Base-by-base conservation (phyloP, 208 protist genomes). In the Naegleria gruberi region DNA sequence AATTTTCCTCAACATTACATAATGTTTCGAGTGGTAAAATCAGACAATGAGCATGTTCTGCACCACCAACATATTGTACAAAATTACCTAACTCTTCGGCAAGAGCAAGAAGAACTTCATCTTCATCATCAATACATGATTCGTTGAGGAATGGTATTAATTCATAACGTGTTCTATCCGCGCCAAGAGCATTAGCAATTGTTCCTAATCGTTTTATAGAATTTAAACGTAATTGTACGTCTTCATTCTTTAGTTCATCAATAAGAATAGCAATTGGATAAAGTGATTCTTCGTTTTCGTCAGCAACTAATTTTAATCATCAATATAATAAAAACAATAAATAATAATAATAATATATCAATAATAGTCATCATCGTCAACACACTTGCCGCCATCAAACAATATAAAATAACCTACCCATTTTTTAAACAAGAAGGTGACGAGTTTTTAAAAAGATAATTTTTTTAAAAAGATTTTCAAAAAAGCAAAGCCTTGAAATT, bases 41-140 rank as follows among this genome's bases (percentile, higher is more conserved):
- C 23, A 99, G 94, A 82, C 92, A 96, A 87, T 93, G 91, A 6
- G 95, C 95, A 92, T 98, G 95, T 43, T 96, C 95, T 10, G 95
- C 87, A 12, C 98, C 98, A 57, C 98, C 98, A 0, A 99, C 97
- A 90, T 98, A 95, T 4, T 96, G 94, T 43, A 99, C 95, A 95
- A 99, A 98, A 81, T 97, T 98, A 37, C 97, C 98, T 8, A 99
- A 93, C 86, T 98, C 97, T 90, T 99, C 98, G 4, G 98, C 97
- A 47, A 99, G 94, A 8, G 98, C 98, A 5, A 98, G 95, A 46
- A 99, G 93, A 34, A 99, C 98, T 92, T 99, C 98, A 91, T 99
- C 98, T 93, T 99, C 98, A 93, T 99, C 98, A 90, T 99, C 98
- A 43, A 99, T 95, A 87, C 96, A 95, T 42, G 95, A 94, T 95